These are phyloP conservation scores for Letharia columbiana DNA, from an alignment of 495 filamentous ascomycete species.

Conservation along the genomic window DNA sequence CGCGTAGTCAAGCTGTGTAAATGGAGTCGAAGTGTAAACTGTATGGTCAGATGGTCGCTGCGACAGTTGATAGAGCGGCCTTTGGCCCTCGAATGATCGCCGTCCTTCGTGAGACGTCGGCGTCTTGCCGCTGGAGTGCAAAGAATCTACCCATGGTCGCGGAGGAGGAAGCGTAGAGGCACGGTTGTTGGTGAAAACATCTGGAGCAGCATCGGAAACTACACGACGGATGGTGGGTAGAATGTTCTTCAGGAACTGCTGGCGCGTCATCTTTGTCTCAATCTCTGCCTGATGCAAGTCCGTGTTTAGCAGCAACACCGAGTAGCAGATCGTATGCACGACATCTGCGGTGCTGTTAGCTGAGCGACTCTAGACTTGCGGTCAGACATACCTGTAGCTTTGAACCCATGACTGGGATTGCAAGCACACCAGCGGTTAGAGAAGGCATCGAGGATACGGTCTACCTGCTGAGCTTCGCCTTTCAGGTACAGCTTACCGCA, in stretches of 20 bases:
- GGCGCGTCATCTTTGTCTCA: conserved; percentile 88
- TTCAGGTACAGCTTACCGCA: conserved; percentile 77
- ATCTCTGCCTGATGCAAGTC: conserved; percentile 93
- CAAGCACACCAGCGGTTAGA: conserved; percentile 87
- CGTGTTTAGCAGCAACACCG: conserved; percentile 88
- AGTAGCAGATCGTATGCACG: conserved; percentile 96
- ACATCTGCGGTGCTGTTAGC: conserved; percentile 51
- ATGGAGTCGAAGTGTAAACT: conserved; percentile 10
- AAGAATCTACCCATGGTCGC: conserved; percentile 20
- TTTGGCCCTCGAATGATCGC: conserved; percentile 24
- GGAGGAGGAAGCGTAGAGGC: conserved; percentile 38
- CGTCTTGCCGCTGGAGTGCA: conserved; percentile 3
- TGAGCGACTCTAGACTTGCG: neutral
- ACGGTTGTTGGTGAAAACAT: conserved; percentile 52
- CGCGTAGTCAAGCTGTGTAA: conserved; percentile 18
- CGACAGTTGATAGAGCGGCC: conserved; percentile 23
- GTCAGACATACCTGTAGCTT: conserved; percentile 59
- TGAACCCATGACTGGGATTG: conserved; percentile 93
- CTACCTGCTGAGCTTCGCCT: conserved; percentile 94
- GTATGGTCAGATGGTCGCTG: conserved; percentile 23
- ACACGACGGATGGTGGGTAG: conserved; percentile 79
- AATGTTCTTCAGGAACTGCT: conserved; percentile 93
- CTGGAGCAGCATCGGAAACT: conserved; percentile 58
- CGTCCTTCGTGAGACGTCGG: conserved; percentile 12
- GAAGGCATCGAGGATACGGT: conserved; percentile 84